phyloP scores from a whole-genome alignment of 768 basidiomycete genomes.

The Tylopilus sp. region DNA sequence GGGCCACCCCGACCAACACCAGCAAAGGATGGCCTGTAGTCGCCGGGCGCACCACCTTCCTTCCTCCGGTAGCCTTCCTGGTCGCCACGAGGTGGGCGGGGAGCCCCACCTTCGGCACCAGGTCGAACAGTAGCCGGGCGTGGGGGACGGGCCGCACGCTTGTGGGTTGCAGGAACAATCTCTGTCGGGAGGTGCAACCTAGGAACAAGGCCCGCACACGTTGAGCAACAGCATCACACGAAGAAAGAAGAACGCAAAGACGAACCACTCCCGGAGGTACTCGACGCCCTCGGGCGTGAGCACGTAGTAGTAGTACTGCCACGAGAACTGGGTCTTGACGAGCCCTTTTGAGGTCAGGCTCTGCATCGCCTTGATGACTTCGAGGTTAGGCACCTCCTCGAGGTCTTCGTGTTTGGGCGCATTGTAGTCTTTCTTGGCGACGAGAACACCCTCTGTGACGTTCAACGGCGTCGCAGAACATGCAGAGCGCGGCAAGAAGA shows the following conservation, averaged over 20 bases:
- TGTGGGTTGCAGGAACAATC: slow-evolving; percentile 97
- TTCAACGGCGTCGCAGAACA: no score
- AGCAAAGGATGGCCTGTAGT: slow-evolving; percentile 85
- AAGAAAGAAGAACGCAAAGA: slow-evolving; percentile 1
- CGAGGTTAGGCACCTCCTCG: slow-evolving; percentile 64
- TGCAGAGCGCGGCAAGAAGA: no score
- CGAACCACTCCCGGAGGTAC: slow-evolving; percentile 86
- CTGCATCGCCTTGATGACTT: slow-evolving; percentile 70
- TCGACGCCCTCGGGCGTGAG: slow-evolving; percentile 97
- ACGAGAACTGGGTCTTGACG: slow-evolving; percentile 99
- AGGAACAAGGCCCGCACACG: background rate
- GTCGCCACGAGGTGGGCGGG: slow-evolving; percentile 86
- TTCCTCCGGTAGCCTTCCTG: slow-evolving; percentile 89
- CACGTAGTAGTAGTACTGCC: slow-evolving; percentile 99
- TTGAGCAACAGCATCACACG: background rate
- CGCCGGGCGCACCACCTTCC: slow-evolving; percentile 82
- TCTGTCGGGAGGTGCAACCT: slow-evolving; percentile 94
- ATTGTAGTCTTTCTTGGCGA: slow-evolving; percentile 99
- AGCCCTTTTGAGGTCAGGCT: slow-evolving; percentile 71
- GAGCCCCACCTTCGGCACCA: slow-evolving; percentile 70
- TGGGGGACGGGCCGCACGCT: slow-evolving; percentile 87
- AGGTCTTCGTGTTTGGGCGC: slow-evolving; percentile 94
- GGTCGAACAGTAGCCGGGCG: slow-evolving; percentile 75
- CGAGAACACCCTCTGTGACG: slow-evolving; percentile 94
- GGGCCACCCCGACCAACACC: slow-evolving; percentile 89